phyloP scores from a whole-genome alignment of 139 green algal species.

The Coelastrella sp. region DNA sequence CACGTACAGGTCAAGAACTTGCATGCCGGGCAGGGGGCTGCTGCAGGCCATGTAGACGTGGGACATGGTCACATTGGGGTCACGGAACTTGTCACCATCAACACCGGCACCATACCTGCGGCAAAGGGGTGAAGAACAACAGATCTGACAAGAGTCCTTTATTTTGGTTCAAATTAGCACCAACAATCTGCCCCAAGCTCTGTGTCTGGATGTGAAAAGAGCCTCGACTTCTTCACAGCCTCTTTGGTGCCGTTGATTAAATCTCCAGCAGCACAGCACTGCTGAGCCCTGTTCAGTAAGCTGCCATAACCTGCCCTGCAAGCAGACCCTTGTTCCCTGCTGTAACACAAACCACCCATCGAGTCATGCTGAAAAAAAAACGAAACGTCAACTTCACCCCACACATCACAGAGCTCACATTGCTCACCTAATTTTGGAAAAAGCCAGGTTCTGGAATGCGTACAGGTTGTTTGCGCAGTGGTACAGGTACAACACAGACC shows the following conservation, averaged over 20 bases:
- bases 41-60: constrained; percentile 38
- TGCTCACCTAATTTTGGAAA: constrained; percentile 44
- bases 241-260: too few species aligned
- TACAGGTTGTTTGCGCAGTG: constrained; percentile 44
- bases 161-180: not conserved
- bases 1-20: constrained; percentile 35
- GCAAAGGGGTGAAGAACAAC: not conserved
- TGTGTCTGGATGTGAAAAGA: too few species aligned
- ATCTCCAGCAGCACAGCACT: too few species aligned
- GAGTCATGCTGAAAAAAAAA: not conserved
- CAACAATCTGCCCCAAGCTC: too few species aligned
- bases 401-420: not conserved
- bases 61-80: constrained; percentile 43
- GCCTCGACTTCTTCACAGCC: too few species aligned
- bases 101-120: constrained; percentile 38
- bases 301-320: not conserved
- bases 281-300: not conserved
- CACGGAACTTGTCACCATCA: constrained; percentile 20
- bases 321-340: not conserved
- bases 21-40: constrained; percentile 2
- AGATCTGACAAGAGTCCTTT: not conserved
- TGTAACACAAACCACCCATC: not conserved
- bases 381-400: not conserved
- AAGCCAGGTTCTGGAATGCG: constrained; percentile 46
- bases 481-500: constrained; percentile 22